Evolutionary conservation across 1,139 yeast species (phyloP).

Genomic region (Suhomyces bribrorum): DNA sequence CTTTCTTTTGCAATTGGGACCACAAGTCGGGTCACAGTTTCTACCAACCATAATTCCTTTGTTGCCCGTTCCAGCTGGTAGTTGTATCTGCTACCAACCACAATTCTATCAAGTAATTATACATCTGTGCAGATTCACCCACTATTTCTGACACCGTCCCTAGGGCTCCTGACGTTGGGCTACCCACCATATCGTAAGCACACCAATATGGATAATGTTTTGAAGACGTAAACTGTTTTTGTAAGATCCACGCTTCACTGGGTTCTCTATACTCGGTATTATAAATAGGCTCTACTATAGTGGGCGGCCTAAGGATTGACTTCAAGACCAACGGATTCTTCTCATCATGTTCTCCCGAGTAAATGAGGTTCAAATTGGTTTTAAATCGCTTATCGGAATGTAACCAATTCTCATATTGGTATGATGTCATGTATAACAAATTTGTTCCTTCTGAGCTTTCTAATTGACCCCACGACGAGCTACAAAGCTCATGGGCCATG

Average conservation of each 20-base stretch:
- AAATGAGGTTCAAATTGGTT: slow-evolving; percentile 16
- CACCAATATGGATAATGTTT: slow-evolving; percentile 34
- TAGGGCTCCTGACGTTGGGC: slow-evolving; percentile 11
- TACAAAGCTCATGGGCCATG: slow-evolving; percentile 36
- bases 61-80: background rate
- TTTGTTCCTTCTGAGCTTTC: slow-evolving; percentile 25
- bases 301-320: slow-evolving; percentile 26
- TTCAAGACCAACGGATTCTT: slow-evolving; percentile 26
- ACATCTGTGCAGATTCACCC: slow-evolving; percentile 6
- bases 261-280: slow-evolving; percentile 26
- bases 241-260: slow-evolving; percentile 26
- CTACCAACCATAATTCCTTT: background rate
- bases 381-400: slow-evolving; percentile 17
- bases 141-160: slow-evolving; percentile 11
- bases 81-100: slow-evolving; percentile 8
- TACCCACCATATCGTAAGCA: slow-evolving; percentile 37
- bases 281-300: slow-evolving; percentile 17
- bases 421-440: slow-evolving; percentile 34
- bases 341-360: slow-evolving; percentile 1
- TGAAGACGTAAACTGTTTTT: slow-evolving; percentile 18
- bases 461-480: slow-evolving; percentile 43
- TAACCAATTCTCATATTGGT: slow-evolving; percentile 37
- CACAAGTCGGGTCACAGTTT: too few species aligned
- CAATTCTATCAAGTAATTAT: slow-evolving; percentile 14
- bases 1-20: too few species aligned